These are phyloP conservation scores for Simmondsia chinensis DNA, from an alignment of 148 eudicot species.

Conservation along the genomic window DNA sequence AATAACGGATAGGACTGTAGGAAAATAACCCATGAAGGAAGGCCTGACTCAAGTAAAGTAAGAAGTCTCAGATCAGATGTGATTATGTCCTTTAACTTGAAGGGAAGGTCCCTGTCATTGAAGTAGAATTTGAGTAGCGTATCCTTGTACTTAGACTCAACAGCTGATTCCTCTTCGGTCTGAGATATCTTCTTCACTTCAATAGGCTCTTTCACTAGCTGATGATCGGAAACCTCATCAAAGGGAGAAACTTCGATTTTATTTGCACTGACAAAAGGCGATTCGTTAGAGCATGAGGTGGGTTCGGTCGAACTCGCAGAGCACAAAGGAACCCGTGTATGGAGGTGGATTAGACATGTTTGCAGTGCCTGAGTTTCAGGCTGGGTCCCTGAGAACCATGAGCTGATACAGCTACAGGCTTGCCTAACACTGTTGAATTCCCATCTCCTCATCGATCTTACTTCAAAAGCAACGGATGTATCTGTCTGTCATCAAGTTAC, in stretches of 20 bases:
- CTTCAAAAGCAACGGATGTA: conserved; percentile 73
- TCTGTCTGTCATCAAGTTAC: conserved; percentile 48
- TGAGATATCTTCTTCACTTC: conserved; percentile 13
- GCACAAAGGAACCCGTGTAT: conserved; percentile 20
- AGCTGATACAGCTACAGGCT: conserved; percentile 46
- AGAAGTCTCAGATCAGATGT: conserved; percentile 65
- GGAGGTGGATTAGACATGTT: conserved; percentile 19
- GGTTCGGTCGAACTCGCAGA: conserved; percentile 14
- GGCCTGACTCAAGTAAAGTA: conserved; percentile 82
- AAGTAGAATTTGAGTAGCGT: conserved; percentile 65
- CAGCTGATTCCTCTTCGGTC: conserved; percentile 26
- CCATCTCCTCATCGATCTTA: conserved; percentile 82
- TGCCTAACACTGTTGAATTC: conserved; percentile 83
- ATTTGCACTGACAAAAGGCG: conserved; percentile 3
- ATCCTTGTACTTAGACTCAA: conserved; percentile 60
- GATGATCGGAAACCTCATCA: conserved; percentile 41
- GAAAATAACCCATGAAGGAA: conserved; percentile 96
- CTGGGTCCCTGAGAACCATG: conserved; percentile 76
- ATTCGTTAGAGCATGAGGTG: conserved; percentile 13
- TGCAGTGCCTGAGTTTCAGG: conserved; percentile 26
- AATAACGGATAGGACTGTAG: conserved; percentile 91
- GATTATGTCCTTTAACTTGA: conserved; percentile 57
- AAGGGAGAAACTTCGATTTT: not conserved
- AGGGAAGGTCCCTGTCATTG: conserved; percentile 72
- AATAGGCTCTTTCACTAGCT: conserved; percentile 20